A percentile compares a stretch with the other conserved stretches of the same genome.
Evolutionary conservation across 2,329 filamentous ascomycete genomes (phyloP).

Genomic region (Aureobasidium melanogenum): DNA sequence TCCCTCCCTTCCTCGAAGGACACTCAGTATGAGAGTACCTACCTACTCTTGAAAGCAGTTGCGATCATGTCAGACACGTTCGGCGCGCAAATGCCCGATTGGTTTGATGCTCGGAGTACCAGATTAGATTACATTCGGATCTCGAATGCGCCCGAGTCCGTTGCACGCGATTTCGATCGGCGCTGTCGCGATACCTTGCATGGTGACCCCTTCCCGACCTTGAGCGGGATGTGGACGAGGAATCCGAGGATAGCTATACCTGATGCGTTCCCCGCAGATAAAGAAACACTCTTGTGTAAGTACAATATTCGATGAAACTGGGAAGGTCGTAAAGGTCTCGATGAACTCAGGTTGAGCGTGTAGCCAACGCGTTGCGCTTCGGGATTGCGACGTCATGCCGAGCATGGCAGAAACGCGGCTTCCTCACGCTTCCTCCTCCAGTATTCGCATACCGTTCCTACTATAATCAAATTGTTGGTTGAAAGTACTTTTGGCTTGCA

Average conservation of each 20-base stretch:
- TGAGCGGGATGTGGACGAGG: not conserved
- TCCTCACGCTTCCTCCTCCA: not conserved
- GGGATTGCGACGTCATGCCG: not conserved
- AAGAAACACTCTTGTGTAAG: not conserved
- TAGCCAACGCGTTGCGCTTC: slow-evolving; percentile 1
- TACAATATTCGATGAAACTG: not conserved
- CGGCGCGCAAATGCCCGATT: not conserved
- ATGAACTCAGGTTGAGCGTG: not conserved
- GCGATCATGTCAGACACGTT: not conserved
- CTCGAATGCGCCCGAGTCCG: slow-evolving; percentile 5
- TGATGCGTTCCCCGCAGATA: not conserved
- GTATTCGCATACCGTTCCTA: not conserved
- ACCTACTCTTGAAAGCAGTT: too few relatives aligned
- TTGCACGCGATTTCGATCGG: slow-evolving; percentile 3
- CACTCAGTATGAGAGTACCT: not conserved
- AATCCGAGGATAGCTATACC: not conserved
- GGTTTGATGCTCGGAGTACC: not conserved
- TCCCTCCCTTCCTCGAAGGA: not conserved
- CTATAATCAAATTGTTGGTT: not conserved
- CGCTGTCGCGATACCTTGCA: not conserved
- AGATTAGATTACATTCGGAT: slow-evolving; percentile 10
- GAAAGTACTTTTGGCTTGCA: not conserved
- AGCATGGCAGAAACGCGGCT: not conserved
- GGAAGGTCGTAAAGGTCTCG: not conserved
- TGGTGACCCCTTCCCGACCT: not conserved